Evolutionary conservation across 805 yeast genomes (phyloP).

Genomic region (Myxozyma neotropica): DNA sequence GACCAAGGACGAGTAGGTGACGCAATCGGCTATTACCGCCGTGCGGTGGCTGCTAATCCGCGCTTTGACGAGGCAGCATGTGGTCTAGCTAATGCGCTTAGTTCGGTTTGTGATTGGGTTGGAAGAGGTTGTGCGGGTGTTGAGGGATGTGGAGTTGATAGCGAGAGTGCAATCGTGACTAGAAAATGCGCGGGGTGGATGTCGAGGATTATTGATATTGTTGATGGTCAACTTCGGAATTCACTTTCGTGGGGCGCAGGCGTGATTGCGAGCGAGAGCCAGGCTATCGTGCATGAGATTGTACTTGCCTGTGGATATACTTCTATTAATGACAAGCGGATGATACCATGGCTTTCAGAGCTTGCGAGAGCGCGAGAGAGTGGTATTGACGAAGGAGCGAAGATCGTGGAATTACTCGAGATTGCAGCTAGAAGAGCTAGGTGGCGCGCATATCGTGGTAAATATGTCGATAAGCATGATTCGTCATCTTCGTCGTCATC

Average conservation of each 20-base stretch:
- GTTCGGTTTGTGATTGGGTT: conserved; percentile 41
- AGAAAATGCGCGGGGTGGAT: conserved; percentile 39
- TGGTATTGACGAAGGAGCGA: conserved; percentile 37
- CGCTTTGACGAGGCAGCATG: conserved; percentile 41
- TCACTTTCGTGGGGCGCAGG: conserved; percentile 40
- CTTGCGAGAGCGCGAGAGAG: conserved; percentile 8
- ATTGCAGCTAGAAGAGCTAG: conserved; percentile 34
- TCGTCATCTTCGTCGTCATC: background rate
- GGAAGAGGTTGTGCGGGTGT: conserved; percentile 40
- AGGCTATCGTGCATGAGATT: conserved; percentile 11
- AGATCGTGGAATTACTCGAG: conserved; percentile 37
- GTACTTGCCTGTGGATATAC: conserved; percentile 25
- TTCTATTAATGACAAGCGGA: conserved; percentile 13
- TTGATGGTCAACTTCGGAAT: conserved; percentile 37
- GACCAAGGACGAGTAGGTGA: conserved; percentile 40
- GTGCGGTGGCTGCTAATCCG: conserved; percentile 41
- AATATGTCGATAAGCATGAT: conserved; percentile 11
- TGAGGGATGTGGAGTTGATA: conserved; percentile 39
- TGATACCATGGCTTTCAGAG: conserved; percentile 22
- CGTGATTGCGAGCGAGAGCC: conserved; percentile 16
- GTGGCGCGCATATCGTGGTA: conserved; percentile 38
- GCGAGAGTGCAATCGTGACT: conserved; percentile 33
- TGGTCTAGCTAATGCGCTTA: conserved; percentile 41
- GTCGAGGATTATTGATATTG: conserved; percentile 32
- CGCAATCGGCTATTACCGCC: conserved; percentile 39